Percentiles rank a stretch among this genome's conserved stretches.
Evolutionary conservation across 495 filamentous ascomycete species (phyloP).

Genomic region (Niebla homalea): DNA sequence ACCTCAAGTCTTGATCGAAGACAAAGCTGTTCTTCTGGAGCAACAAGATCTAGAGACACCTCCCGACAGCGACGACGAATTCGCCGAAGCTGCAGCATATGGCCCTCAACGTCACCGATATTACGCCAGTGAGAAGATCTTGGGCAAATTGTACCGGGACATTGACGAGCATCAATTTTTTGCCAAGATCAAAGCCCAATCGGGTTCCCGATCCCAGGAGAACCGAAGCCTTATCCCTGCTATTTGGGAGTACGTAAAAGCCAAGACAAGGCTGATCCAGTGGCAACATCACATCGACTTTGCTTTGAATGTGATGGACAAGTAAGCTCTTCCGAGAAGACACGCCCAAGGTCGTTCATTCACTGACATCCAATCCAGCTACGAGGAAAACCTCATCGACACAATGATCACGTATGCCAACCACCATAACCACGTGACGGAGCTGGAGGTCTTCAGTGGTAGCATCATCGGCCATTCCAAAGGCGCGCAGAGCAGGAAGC

Average conservation of each 20-base stretch:
- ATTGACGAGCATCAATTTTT: conserved; percentile 65
- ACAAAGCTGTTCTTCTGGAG: conserved; percentile 31
- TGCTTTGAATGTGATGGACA: conserved; percentile 37
- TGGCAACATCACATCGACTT: conserved; percentile 30
- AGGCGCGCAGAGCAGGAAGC: conserved; percentile 42
- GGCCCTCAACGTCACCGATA: conserved; percentile 31
- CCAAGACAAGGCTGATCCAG: conserved; percentile 24
- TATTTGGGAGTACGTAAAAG: conserved; percentile 32
- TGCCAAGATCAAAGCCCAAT: conserved; percentile 32
- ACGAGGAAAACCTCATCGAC: conserved; percentile 46
- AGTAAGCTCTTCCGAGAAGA: conserved; percentile 27
- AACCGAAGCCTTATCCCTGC: conserved; percentile 2
- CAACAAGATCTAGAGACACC: conserved; percentile 11
- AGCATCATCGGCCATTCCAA: conserved; percentile 50
- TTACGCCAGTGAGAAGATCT: conserved; percentile 54
- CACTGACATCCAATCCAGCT: conserved; percentile 30
- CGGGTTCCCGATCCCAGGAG: neutral
- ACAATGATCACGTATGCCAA: conserved; percentile 47
- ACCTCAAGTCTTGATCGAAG: conserved; percentile 39
- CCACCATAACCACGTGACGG: conserved; percentile 42
- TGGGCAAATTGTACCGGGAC: conserved; percentile 58
- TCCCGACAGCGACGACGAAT: conserved; percentile 34
- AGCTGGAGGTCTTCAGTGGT: conserved; percentile 67
- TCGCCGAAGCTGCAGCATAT: conserved; percentile 32
- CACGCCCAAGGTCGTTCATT: neutral